Percentiles rank a stretch among this genome's conserved stretches.
Evolutionary conservation across 192 early-diverging fungal species (phyloP).

Genomic region (Chytriomyces sp.): DNA sequence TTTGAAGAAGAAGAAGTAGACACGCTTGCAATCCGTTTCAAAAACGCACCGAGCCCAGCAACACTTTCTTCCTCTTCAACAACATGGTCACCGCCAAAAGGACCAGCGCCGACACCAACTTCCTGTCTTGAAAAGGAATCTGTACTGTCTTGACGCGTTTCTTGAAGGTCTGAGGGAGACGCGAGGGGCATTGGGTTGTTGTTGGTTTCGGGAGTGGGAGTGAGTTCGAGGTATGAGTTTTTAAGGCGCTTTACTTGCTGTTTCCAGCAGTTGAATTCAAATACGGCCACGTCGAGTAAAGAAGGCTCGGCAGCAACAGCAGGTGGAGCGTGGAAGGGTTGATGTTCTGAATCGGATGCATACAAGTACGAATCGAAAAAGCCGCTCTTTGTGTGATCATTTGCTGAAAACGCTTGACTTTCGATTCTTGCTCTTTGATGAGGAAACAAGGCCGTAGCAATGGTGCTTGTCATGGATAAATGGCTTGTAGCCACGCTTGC

Average conservation of each 20-base stretch:
- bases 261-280: slow-evolving; percentile 31
- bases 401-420: no score
- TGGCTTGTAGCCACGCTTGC: neutral
- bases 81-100: slow-evolving; percentile 17
- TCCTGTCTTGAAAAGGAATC: neutral
- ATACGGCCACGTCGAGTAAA: neutral
- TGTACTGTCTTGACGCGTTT: no score
- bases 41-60: neutral
- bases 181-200: slow-evolving; percentile 2
- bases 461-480: neutral
- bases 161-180: neutral
- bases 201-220: no score
- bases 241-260: slow-evolving; percentile 9
- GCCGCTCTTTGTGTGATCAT: no score
- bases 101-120: slow-evolving; percentile 20
- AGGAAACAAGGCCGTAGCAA: slow-evolving; percentile 9
- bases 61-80: slow-evolving; percentile 20
- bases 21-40: slow-evolving; percentile 2
- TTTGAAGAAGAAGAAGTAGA: no score
- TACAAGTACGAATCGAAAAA: no score
- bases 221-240: slow-evolving; percentile 7
- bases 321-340: no score
- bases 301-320: no score
- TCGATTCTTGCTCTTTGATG: no score
- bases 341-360: no score